phyloP scores from a whole-genome alignment of 257 asterid genomes.

The Capsicum rhomboideum region DNA sequence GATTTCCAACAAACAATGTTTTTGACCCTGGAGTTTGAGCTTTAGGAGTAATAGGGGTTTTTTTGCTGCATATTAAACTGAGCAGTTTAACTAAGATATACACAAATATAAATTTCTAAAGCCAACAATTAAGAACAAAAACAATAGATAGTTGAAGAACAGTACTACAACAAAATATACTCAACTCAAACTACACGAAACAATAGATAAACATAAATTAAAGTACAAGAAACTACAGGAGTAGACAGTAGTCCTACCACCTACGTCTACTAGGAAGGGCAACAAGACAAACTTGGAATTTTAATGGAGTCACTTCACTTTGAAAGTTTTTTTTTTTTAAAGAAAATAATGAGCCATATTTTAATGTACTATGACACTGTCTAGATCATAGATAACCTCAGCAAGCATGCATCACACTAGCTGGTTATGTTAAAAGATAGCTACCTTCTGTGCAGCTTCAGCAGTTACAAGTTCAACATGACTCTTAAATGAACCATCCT shows the following conservation, averaged over 20 bases:
- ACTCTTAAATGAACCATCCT: conserved; percentile 61
- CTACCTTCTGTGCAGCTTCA: conserved; percentile 71
- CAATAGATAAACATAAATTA: too few relatives aligned
- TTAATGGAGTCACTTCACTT: neutral
- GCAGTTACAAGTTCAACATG: conserved; percentile 71
- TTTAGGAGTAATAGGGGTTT: conserved; percentile 37
- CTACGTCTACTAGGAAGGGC: too few relatives aligned
- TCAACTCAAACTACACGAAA: too few relatives aligned
- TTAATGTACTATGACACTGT: neutral
- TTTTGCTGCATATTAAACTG: conserved; percentile 29
- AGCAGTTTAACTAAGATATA: neutral
- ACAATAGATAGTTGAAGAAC: too few relatives aligned
- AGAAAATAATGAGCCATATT: neutral
- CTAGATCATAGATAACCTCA: neutral
- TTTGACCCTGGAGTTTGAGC: conserved; percentile 40
- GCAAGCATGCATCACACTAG: neutral
- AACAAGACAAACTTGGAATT: neutral
- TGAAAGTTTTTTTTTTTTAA: too few relatives aligned
- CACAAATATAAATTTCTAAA: neutral
- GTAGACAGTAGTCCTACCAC: too few relatives aligned
- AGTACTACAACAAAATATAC: too few relatives aligned
- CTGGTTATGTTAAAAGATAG: neutral
- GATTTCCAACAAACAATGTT: conserved; percentile 71
- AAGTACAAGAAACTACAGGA: too few relatives aligned
- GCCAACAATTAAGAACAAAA: neutral